Evolutionary conservation across 495 filamentous ascomycete genomes (phyloP).

Genomic region (Cercophora scortea): DNA sequence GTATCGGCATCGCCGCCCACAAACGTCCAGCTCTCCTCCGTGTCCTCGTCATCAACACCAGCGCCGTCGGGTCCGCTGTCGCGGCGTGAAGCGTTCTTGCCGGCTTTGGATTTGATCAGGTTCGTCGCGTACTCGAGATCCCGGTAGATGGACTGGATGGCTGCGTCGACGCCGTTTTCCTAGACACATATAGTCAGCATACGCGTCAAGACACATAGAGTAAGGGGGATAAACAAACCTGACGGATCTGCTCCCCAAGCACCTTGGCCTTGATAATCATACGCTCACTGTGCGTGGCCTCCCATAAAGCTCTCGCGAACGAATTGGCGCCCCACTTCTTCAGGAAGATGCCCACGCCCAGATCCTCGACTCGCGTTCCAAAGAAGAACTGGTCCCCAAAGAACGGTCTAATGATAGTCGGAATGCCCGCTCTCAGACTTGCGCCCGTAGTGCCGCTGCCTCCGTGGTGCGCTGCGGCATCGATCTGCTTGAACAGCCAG

Average conservation of each 20-base stretch:
- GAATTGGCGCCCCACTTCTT: constrained; percentile 78
- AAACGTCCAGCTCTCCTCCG: constrained; percentile 45
- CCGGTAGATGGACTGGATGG: constrained; percentile 88
- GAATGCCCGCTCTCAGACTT: constrained; percentile 83
- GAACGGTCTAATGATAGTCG: constrained; percentile 93
- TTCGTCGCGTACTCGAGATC: constrained; percentile 94
- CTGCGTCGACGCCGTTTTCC: constrained; percentile 84
- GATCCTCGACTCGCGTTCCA: constrained; percentile 76
- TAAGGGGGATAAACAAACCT: constrained; percentile 46
- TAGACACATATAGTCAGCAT: constrained; percentile 18
- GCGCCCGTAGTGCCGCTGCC: constrained; percentile 94
- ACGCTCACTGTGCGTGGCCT: constrained; percentile 75
- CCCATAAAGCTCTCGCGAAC: constrained; percentile 85
- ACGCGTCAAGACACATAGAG: neutral
- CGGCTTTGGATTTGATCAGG: constrained; percentile 56
- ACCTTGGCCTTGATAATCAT: constrained; percentile 82
- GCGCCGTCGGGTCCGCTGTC: constrained; percentile 17
- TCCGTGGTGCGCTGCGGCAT: constrained; percentile 91
- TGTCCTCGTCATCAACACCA: constrained; percentile 27
- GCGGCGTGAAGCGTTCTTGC: constrained; percentile 46
- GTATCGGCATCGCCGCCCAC: constrained; percentile 29
- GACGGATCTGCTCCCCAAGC: constrained; percentile 79
- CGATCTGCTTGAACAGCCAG: constrained; percentile 91
- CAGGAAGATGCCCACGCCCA: constrained; percentile 86
- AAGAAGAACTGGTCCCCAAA: constrained; percentile 99